A percentile compares a stretch with the other conserved stretches of the same genome.
phyloP scores from a whole-genome alignment of 106 monocot genomes.

The Dioscorea alata region DNA sequence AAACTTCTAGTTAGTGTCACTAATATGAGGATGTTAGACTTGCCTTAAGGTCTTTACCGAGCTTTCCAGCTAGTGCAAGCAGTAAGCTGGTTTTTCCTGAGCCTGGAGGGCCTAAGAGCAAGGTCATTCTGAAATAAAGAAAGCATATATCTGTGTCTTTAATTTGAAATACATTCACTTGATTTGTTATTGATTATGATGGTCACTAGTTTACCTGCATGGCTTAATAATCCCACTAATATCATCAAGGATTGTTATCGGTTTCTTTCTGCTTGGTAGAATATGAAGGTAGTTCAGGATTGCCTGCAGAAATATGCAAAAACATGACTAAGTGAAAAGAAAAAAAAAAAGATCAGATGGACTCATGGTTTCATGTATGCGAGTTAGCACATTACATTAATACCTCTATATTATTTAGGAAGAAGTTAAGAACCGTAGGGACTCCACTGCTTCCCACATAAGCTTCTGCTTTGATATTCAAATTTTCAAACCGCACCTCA shows the following conservation, averaged over 20 bases:
- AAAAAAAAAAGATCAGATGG: too few relatives aligned
- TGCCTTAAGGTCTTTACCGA: background rate
- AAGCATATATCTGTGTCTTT: too few relatives aligned
- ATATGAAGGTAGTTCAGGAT: conserved; percentile 11
- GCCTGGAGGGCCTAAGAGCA: background rate
- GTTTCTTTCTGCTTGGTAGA: conserved; percentile 15
- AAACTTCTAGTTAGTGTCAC: background rate
- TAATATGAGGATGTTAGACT: background rate
- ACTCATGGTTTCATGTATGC: too few relatives aligned
- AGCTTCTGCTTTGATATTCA: too few relatives aligned
- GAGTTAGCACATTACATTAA: too few relatives aligned
- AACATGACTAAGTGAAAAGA: too few relatives aligned
- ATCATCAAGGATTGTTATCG: conserved; percentile 15
- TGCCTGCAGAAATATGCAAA: background rate
- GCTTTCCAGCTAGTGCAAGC: background rate
- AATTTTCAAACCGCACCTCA: too few relatives aligned
- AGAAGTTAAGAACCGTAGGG: too few relatives aligned
- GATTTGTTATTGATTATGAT: too few relatives aligned
- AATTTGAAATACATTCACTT: too few relatives aligned
- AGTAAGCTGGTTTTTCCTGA: background rate
- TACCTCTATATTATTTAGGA: too few relatives aligned
- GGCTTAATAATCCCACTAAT: conserved; percentile 29
- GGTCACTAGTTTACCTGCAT: background rate
- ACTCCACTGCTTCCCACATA: too few relatives aligned
- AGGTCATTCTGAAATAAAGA: background rate